Base-by-base conservation (phyloP, 176 grass and related monocot species). In the Saccharum officinarum region DNA sequence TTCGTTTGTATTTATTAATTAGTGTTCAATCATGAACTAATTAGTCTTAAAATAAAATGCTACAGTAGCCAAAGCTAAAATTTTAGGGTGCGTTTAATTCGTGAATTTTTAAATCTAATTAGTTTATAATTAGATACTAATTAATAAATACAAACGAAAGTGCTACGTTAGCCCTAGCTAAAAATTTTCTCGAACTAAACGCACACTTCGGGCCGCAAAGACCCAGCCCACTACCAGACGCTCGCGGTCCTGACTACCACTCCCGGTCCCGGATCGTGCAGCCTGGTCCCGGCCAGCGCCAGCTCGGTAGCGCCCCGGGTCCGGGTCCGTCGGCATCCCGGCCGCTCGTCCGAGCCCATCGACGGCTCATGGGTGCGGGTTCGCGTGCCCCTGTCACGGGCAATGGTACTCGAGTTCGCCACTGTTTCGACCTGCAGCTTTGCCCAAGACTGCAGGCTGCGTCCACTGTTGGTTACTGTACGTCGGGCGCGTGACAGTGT, bases 371-470 rank as follows among this genome's bases (percentile, higher is more conserved):
- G 0, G 0, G 20, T 14, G 54, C 7, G 10, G n/a, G 5, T 46
- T 42, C 6, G 12, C 4, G 65, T 61, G 39, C 33, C 23, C 38
- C 20, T 61, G 78, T 23, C 30, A 63, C 66, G 34, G 54, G 84
- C 41, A 50, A n/a, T 7, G 9, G 83, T 33, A 80, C 85, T 80
- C n/a, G 77, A 80, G 42, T 80, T 74, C 7, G 33, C n/a, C 1
- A 44, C 78, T 81, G 70, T 76, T 33, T 4, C 70, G 17, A 18
- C 12, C 57, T 61, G 28, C 60, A 37, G n/a, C 59, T 61, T 61
- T 61, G 59, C 59, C n/a, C 8, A 10, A 60, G 0, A 10, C 22
- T 60, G 57, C 57, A 60, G 57, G 57, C 3, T 61, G n/a, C 8
- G n/a, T 6, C 20, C n/a, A 77, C 73, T 68, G 61, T 41, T 41